Base-by-base conservation (phyloP, 345 rosid species). In the Draba incana region DNA sequence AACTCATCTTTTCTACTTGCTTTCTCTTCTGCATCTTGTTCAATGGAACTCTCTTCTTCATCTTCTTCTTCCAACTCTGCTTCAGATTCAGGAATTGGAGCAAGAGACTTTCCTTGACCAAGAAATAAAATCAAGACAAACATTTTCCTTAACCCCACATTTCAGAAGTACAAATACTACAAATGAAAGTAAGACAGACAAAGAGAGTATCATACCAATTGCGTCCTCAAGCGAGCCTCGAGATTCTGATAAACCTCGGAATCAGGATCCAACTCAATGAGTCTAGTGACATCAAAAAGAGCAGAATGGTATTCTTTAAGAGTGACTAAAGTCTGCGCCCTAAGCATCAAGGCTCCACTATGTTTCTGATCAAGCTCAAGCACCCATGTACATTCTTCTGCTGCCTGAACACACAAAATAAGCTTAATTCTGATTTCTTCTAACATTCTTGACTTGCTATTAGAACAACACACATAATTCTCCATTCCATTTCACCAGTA, bases 51-150 rank as follows among this genome's bases (percentile, higher is more conserved):
- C 30, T 72, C 54, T 68, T 83, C 84, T 57, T 86, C 85, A 52
- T 85, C 92, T 24, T 84, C 98, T 70, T 86, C 89, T 75, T 88
- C 98, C 20, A 84, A 64, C 83, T 93, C 97, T 25, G 80, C 83
- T 66, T 93, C 98, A 4, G 90, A 85, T 66, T 92, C 98, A 37
- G 96, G 96, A 80, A 92, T 92, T 55, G 97, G 87, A 86, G 96
- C 85, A 78, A 92, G 92, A 23, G 92, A 83, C 98, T 92, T 85
- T 85, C 89, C 96, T 90, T 86, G 47, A 84, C 83, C 94, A 84
- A 81, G 67, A 62, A 54, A 16, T 39, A 25, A 23, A 49, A 27
- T 6, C 85, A 82, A 81, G 42, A 65, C 48, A 55, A 25, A 6
- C 10, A 31, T 8, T 8, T 55, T 11, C 43, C 55, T 48, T 8